A percentile compares a stretch with the other conserved stretches of the same genome.
Conservation (phyloP, 345 rosid genomes). For the Melastoma malabathricum region DNA sequence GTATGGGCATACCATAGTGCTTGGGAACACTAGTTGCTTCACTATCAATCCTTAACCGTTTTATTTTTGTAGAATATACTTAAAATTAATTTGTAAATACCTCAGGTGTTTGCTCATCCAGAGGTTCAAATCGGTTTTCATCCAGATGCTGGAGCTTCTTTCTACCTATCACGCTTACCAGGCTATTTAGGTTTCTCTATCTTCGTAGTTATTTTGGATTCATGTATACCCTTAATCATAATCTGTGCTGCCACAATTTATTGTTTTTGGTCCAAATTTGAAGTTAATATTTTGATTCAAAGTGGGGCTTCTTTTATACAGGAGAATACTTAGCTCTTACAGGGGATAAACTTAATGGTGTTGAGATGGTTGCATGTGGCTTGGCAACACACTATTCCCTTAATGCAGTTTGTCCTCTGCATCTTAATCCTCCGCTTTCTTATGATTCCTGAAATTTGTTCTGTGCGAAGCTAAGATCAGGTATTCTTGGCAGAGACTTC, state of each 20-base stretch:
- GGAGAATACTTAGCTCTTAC: constrained; percentile 90
- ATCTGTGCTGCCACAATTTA: background rate
- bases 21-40: background rate
- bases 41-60: too few relatives aligned
- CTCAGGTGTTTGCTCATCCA: constrained; percentile 64
- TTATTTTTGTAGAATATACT: background rate
- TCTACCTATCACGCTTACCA: constrained; percentile 76
- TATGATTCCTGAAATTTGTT: constrained; percentile 6
- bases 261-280: background rate
- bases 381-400: constrained; percentile 84
- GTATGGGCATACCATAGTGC: constrained; percentile 21
- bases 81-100: constrained; percentile 2
- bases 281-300: background rate
- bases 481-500: constrained; percentile 46
- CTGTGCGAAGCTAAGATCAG: constrained; percentile 1
- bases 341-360: constrained; percentile 79
- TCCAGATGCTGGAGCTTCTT: constrained; percentile 89
- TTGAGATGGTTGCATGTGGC: constrained; percentile 85
- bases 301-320: constrained; percentile 13
- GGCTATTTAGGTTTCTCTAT: constrained; percentile 49
- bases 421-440: background rate
- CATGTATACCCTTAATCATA: background rate
- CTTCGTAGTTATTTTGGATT: background rate
- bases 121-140: constrained; percentile 80
- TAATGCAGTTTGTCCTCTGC: constrained; percentile 36